Evolutionary conservation across 306 rosid genomes (phyloP).

Genomic region (Ormosia emarginata): DNA sequence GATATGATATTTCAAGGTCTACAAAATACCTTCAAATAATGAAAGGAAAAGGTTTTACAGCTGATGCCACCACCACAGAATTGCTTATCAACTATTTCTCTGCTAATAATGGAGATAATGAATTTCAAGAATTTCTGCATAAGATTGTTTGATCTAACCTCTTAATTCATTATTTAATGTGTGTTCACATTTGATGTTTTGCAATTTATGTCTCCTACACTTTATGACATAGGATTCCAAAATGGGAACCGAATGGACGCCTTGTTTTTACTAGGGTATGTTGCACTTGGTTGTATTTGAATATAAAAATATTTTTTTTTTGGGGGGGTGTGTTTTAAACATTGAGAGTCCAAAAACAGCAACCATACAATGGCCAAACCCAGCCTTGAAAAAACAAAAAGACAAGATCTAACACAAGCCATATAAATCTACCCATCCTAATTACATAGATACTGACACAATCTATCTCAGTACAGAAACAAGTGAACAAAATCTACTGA

Average conservation of each 20-base stretch:
- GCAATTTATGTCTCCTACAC: neutral
- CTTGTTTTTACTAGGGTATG: too few species aligned
- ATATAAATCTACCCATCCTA: too few species aligned
- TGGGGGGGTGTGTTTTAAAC: too few species aligned
- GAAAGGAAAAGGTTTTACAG: neutral
- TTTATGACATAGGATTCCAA: neutral
- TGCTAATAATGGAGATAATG: neutral
- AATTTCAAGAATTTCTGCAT: neutral
- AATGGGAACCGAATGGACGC: too few species aligned
- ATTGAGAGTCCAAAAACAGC: too few species aligned
- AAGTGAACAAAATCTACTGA: too few species aligned
- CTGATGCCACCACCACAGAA: neutral
- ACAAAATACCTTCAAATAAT: neutral
- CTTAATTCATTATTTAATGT: neutral
- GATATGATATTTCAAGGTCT: neutral
- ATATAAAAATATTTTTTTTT: neutral
- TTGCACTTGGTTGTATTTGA: neutral
- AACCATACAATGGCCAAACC: too few species aligned
- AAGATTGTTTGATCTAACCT: neutral
- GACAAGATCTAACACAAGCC: too few species aligned
- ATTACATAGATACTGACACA: too few species aligned
- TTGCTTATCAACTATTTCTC: neutral
- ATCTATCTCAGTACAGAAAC: too few species aligned
- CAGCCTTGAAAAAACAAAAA: too few species aligned
- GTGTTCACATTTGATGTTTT: neutral